Base-by-base conservation (phyloP, 345 rosid genomes). In the Moricandia arvensis region DNA sequence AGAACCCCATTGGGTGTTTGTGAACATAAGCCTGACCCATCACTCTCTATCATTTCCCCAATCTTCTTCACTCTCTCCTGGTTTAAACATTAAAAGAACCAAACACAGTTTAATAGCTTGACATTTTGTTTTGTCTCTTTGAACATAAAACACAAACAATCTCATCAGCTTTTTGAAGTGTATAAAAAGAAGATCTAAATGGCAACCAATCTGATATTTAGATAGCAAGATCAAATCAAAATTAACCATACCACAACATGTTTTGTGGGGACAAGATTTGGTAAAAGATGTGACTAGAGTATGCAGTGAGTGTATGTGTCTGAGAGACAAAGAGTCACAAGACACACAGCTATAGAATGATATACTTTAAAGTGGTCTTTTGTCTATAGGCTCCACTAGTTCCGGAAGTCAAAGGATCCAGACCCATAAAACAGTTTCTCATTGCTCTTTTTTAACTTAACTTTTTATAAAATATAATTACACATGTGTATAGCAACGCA, bases 1-100 rank as follows among this genome's bases (percentile, higher is more conserved):
- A 78, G 54, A 72, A 72, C 77, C 45, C 81, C 81, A 60, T 78
- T 72, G 7, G 81, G 78, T 78, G 81, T 78, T 66, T 67, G 78
- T 67, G 81, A 72, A 61, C 49, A 72, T 38, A 66, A 78, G 26
- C 63, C 62, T 59, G 65, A 67, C 1, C 73, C 64, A 59, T 73
- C 69, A 61, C 26, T 73, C 74, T 78, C 70, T 51, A 73, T 73
- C 74, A 78, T 67, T 78, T 73, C 74, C 35, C n/a, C 49, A 72
- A 78, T 73, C 70, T 73, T 61, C 68, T 72, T 67, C 74, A 78
- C 70, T 61, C 60, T 78, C 70, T 78, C 81, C 81, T 78, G 78
- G 67, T 59, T 66, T 61, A 47, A 71, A 6, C 61, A 74, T 17
- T 51, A 35, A 26, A 66, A 29, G 51, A 58, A 68, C 29, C 79